A percentile compares a stretch with the other conserved stretches of the same genome.
Evolutionary conservation across 257 asterid genomes (phyloP).

Genomic region (Gentiana straminea): DNA sequence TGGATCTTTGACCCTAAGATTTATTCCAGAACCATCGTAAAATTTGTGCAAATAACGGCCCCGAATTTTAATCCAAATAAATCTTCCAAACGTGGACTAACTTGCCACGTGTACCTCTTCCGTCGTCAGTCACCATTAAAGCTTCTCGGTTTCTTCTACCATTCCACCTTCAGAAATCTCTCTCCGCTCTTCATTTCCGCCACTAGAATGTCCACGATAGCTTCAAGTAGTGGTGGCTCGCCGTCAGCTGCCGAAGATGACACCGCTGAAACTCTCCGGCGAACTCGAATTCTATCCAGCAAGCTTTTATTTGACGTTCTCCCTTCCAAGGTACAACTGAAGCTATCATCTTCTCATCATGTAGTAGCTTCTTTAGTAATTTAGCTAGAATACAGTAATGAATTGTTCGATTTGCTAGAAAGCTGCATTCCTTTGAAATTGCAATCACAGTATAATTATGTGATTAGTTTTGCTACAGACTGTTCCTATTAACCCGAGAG

Average conservation of each 20-base stretch:
- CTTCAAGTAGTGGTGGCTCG: slow-evolving; percentile 19
- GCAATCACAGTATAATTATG: background rate
- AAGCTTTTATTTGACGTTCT: slow-evolving; percentile 76
- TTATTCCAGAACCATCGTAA: too few relatives aligned
- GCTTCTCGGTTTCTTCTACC: slow-evolving; percentile 16
- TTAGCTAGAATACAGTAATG: too few relatives aligned
- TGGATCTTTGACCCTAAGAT: too few relatives aligned
- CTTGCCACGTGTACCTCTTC: background rate
- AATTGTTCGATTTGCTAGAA: background rate
- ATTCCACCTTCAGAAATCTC: slow-evolving; percentile 4
- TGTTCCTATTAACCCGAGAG: too few relatives aligned
- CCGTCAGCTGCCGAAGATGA: slow-evolving; percentile 18
- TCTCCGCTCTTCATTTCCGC: slow-evolving; percentile 1
- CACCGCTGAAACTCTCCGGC: slow-evolving; percentile 41
- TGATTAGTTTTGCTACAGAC: background rate
- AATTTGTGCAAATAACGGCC: too few relatives aligned
- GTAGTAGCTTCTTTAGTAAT: too few relatives aligned
- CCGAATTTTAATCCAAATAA: too few relatives aligned
- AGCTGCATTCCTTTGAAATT: background rate
- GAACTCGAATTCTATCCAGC: slow-evolving; percentile 61
- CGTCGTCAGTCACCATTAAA: slow-evolving; percentile 6
- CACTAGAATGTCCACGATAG: slow-evolving; percentile 21
- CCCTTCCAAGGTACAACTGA: slow-evolving; percentile 38
- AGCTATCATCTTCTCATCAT: background rate
- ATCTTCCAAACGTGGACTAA: too few relatives aligned